Percentiles rank a stretch among this genome's conserved stretches.
phyloP scores from a whole-genome alignment of 768 basidiomycete species.

The Lyophyllum shimeji region DNA sequence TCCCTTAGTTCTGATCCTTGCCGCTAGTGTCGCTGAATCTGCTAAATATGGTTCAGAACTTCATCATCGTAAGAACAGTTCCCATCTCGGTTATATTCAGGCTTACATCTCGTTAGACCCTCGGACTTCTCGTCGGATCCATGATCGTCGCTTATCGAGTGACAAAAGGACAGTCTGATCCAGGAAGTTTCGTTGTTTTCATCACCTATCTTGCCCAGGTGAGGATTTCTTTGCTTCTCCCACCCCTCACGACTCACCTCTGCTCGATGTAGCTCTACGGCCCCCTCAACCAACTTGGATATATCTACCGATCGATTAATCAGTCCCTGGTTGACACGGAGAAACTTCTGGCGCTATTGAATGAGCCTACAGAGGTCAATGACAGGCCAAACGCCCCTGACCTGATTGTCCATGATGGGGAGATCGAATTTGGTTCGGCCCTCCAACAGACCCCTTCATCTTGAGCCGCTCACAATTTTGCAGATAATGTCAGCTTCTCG shows the following conservation, averaged over 20 bases:
- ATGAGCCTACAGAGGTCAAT: conserved; percentile 81
- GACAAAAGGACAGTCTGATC: conserved; percentile 45
- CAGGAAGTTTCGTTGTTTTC: conserved; percentile 75
- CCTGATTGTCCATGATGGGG: conserved; percentile 68
- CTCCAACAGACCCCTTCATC: neutral
- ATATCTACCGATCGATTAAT: conserved; percentile 75
- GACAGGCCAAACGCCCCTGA: conserved; percentile 77
- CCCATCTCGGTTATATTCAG: neutral
- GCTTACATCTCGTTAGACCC: conserved; percentile 42
- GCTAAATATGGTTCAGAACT: conserved; percentile 76
- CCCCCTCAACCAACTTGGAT: conserved; percentile 77
- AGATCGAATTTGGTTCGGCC: conserved; percentile 82
- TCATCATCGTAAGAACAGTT: conserved; percentile 62
- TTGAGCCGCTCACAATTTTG: conserved; percentile 4
- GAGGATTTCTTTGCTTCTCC: conserved; percentile 12
- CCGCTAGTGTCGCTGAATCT: conserved; percentile 64
- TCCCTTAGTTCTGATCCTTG: conserved; percentile 5
- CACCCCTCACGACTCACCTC: conserved; percentile 4
- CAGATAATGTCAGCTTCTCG: conserved; percentile 85
- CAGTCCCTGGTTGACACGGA: conserved; percentile 82
- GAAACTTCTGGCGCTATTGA: conserved; percentile 76
- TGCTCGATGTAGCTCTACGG: conserved; percentile 52
- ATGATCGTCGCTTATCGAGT: conserved; percentile 77
- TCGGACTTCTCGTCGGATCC: conserved; percentile 80
- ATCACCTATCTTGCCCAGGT: conserved; percentile 82